phyloP scores from a whole-genome alignment of 306 rosid species.

The Rosa chinensis region DNA sequence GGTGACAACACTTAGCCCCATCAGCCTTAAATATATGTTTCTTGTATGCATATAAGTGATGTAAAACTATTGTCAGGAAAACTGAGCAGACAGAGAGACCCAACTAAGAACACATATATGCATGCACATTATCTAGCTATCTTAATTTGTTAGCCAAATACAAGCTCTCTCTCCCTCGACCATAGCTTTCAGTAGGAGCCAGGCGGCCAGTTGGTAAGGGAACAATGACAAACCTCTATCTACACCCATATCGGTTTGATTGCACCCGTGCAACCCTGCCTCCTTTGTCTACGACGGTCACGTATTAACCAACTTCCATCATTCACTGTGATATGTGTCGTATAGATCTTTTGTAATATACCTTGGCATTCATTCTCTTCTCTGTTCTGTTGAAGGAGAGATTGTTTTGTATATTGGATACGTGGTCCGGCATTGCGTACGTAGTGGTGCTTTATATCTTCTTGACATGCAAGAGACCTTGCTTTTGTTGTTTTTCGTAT shows the following conservation, averaged over 20 bases:
- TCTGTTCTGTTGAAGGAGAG: background rate
- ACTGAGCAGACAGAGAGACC: background rate
- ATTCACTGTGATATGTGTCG: background rate
- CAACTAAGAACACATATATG: background rate
- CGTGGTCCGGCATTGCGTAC: too few species aligned
- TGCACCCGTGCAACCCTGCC: conserved; percentile 43
- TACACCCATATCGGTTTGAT: conserved; percentile 26
- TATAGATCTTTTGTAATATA: too few species aligned
- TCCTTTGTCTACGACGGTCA: conserved; percentile 12
- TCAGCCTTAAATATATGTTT: background rate
- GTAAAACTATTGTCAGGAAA: background rate
- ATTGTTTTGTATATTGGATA: background rate
- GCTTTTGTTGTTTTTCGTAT: too few species aligned
- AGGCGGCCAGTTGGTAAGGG: conserved; percentile 48
- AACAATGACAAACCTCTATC: conserved; percentile 42
- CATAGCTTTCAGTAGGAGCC: conserved; percentile 10
- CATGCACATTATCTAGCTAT: background rate
- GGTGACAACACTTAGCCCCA: conserved; percentile 22
- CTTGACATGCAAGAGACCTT: too few species aligned
- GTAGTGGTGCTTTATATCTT: too few species aligned
- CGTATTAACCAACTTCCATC: background rate
- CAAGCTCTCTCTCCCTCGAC: background rate
- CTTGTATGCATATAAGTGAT: background rate
- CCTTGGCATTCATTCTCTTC: background rate
- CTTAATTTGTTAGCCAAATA: background rate